A percentile compares a stretch with the other conserved stretches of the same genome.
Evolutionary conservation across 2,329 filamentous ascomycete species (phyloP).

Genomic region (Monilinia laxa): DNA sequence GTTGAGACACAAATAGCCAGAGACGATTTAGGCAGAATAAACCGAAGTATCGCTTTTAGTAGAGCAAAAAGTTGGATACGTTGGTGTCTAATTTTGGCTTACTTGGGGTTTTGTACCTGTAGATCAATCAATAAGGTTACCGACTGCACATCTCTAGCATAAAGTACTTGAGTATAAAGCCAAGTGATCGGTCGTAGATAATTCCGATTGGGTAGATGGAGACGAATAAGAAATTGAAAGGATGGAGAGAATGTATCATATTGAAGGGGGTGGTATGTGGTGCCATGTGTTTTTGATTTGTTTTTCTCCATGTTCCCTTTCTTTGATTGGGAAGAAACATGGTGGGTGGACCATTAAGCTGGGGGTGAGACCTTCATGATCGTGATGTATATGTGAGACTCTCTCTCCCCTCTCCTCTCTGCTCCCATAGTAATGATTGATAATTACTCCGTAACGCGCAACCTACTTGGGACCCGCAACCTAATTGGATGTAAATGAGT

Average conservation of each 20-base stretch:
- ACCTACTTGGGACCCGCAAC: too few relatives aligned
- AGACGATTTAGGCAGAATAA: neutral
- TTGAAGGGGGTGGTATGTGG: neutral
- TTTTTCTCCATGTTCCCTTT: too few relatives aligned
- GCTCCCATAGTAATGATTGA: too few relatives aligned
- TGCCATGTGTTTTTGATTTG: neutral
- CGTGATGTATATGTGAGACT: too few relatives aligned
- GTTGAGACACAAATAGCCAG: constrained; percentile 8
- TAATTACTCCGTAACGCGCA: too few relatives aligned
- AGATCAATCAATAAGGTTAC: neutral
- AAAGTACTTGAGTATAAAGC: neutral
- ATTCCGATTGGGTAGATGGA: neutral
- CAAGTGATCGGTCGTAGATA: neutral
- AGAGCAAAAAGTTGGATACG: neutral
- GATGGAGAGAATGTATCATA: neutral
- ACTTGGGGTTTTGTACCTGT: neutral
- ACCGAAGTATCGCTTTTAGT: neutral
- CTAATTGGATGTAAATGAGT: neutral
- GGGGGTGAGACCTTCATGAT: too few relatives aligned
- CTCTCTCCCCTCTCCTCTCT: too few relatives aligned
- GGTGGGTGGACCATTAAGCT: too few relatives aligned
- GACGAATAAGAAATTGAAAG: neutral
- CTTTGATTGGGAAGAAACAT: too few relatives aligned
- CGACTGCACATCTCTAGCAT: neutral
- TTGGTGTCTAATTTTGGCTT: neutral